A percentile compares a stretch with the other conserved stretches of the same genome.
Evolutionary conservation across 108 stramenopile genomes (phyloP).

Genomic region (Pseudonitzschia pungens): DNA sequence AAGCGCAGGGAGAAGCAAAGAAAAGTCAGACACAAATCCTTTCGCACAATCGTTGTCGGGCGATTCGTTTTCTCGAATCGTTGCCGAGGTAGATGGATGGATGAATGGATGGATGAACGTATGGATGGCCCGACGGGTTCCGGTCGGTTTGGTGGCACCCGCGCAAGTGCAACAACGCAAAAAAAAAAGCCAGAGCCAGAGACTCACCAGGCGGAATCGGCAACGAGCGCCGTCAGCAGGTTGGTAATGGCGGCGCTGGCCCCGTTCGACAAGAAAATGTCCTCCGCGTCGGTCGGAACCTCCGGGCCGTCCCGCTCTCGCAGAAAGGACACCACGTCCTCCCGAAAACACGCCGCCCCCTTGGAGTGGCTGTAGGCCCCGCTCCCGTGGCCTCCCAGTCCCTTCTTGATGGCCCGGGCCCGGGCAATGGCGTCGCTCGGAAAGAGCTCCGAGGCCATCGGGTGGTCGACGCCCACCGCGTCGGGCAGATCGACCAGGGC

Average conservation of each 20-base stretch:
- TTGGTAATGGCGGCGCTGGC: conserved; percentile 87
- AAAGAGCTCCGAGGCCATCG: conserved; percentile 52
- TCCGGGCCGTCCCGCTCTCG: conserved; percentile 64
- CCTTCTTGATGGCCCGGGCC: conserved; percentile 64
- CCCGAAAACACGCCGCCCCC: conserved; percentile 67
- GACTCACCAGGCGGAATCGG: conserved; percentile 51
- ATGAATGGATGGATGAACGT: too few species aligned
- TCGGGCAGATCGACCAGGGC: conserved; percentile 82
- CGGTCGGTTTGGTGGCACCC: too few species aligned
- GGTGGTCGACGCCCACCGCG: conserved; percentile 74
- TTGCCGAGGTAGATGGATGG: too few species aligned
- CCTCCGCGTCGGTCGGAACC: conserved; percentile 57
- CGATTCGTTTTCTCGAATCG: too few species aligned
- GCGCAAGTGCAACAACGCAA: not conserved
- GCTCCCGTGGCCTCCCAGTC: conserved; percentile 62
- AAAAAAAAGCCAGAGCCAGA: not conserved
- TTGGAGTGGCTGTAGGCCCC: conserved; percentile 90
- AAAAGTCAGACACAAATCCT: too few species aligned
- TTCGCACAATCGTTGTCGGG: too few species aligned
- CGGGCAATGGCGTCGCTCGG: conserved; percentile 75
- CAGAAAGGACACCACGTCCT: conserved; percentile 89
- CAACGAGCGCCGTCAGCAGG: conserved; percentile 77
- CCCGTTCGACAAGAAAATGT: conserved; percentile 95
- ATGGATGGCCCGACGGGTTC: too few species aligned
- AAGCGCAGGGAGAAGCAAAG: too few species aligned